These are phyloP conservation scores for Sporothrix humicola DNA, from an alignment of 2,329 filamentous ascomycete species.

Conservation along the genomic window DNA sequence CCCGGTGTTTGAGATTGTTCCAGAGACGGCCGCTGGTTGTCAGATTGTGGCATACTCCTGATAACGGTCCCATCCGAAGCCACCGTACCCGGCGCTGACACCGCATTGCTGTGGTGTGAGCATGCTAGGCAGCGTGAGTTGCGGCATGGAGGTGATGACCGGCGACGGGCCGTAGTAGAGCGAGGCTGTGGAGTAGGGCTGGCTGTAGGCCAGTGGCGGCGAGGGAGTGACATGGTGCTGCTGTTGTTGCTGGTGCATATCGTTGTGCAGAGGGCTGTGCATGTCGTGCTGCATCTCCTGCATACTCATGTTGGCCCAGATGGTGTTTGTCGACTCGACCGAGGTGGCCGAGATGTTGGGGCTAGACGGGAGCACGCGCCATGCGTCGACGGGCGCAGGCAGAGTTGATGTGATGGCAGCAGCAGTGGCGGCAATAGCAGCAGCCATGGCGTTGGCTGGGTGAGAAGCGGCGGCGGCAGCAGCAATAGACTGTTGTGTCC, in stretches of 20 bases:
- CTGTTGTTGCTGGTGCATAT: slow-evolving; percentile 26
- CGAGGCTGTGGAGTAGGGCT: slow-evolving; percentile 74
- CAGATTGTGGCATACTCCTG: slow-evolving; percentile 88
- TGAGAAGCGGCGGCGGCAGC: slow-evolving; percentile 59
- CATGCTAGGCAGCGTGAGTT: slow-evolving; percentile 84
- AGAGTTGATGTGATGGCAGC: slow-evolving; percentile 44
- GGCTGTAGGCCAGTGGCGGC: slow-evolving; percentile 77
- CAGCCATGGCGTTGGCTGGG: slow-evolving; percentile 33
- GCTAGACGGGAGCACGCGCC: slow-evolving; percentile 90
- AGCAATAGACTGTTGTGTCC: slow-evolving; percentile 65
- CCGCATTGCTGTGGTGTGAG: slow-evolving; percentile 79
- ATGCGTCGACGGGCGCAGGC: slow-evolving; percentile 77
- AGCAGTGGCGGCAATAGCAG: slow-evolving; percentile 36
- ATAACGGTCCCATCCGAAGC: slow-evolving; percentile 86
- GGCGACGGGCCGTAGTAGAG: slow-evolving; percentile 79
- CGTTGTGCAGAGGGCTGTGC: slow-evolving; percentile 43
- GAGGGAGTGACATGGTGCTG: slow-evolving; percentile 75
- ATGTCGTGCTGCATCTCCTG: slow-evolving; percentile 66
- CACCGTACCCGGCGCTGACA: slow-evolving; percentile 73
- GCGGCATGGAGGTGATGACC: slow-evolving; percentile 73
- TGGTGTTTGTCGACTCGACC: slow-evolving; percentile 68
- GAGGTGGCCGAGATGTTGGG: slow-evolving; percentile 71
- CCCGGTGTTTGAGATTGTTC: slow-evolving; percentile 44
- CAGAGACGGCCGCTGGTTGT: slow-evolving; percentile 62
- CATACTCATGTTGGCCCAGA: slow-evolving; percentile 76